phyloP scores from a whole-genome alignment of 208 protist species.

The Wallacemonas sp. region DNA sequence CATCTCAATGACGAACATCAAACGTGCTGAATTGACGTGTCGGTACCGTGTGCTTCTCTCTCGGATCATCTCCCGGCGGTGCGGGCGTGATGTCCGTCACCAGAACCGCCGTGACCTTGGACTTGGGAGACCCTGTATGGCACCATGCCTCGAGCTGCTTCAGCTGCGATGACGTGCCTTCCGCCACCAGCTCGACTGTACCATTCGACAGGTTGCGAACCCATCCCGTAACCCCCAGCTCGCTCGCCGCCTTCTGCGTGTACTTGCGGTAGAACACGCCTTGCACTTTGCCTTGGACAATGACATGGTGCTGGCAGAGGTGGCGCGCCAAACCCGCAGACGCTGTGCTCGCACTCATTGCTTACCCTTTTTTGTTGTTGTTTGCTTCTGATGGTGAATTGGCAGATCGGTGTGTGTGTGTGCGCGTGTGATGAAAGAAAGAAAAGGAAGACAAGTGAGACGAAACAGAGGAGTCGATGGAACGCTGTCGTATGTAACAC shows the following conservation, averaged over 20 bases:
- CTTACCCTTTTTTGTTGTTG: neutral
- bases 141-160: constrained; percentile 67
- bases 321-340: constrained; percentile 8
- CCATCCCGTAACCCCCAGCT: constrained; percentile 71
- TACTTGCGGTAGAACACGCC: constrained; percentile 91
- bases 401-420: too few species aligned
- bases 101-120: constrained; percentile 34
- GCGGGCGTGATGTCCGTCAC: constrained; percentile 19
- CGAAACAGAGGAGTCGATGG: too few species aligned
- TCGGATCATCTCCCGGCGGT: neutral
- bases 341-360: neutral
- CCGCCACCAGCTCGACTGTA: constrained; percentile 72
- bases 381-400: too few species aligned
- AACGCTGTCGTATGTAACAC: too few species aligned
- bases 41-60: neutral
- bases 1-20: constrained; percentile 5
- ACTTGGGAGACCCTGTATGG: constrained; percentile 72
- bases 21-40: constrained; percentile 4
- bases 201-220: constrained; percentile 80
- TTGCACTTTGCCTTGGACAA: constrained; percentile 84
- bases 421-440: neutral
- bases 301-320: constrained; percentile 38
- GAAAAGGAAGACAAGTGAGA: too few species aligned
- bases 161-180: constrained; percentile 53
- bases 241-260: constrained; percentile 43